Percentiles rank a stretch among this genome's conserved stretches.
Conservation (phyloP, 2,329 filamentous ascomycete genomes). For the Curvularia sp. region DNA sequence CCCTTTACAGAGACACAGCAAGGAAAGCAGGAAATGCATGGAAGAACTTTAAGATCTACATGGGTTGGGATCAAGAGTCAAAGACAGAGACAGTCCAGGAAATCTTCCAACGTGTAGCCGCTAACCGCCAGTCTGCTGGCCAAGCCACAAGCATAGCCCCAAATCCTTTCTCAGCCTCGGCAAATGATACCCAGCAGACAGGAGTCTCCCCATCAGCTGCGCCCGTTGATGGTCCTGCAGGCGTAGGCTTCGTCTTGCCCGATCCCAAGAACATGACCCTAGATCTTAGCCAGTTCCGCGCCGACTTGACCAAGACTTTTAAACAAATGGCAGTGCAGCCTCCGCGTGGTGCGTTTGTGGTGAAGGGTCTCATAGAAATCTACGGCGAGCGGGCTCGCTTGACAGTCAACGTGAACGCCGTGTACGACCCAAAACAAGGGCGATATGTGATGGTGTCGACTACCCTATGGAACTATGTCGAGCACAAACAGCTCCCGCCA, state of each 20-base stretch:
- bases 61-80: conserved; percentile 34
- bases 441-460: conserved; percentile 48
- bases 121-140: conserved; percentile 11
- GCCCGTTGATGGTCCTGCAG: conserved; percentile 21
- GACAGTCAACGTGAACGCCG: conserved; percentile 55
- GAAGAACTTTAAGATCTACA: conserved; percentile 34
- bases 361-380: conserved; percentile 57
- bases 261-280: conserved; percentile 37
- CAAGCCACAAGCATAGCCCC: conserved; percentile 15
- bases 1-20: conserved; percentile 36
- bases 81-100: conserved; percentile 24
- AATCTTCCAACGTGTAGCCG: conserved; percentile 19
- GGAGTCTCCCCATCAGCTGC: conserved; percentile 18
- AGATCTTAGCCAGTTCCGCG: conserved; percentile 39
- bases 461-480: conserved; percentile 30
- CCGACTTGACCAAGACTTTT: conserved; percentile 28
- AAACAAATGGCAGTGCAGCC: conserved; percentile 38
- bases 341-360: conserved; percentile 56
- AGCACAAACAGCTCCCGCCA: conserved; percentile 50
- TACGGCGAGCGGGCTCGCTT: conserved; percentile 52
- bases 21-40: conserved; percentile 30
- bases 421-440: conserved; percentile 55
- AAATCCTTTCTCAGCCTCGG: conserved; percentile 19
- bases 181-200: conserved; percentile 25
- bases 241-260: conserved; percentile 35